Evolutionary conservation across 2,329 filamentous ascomycete species (phyloP).

Genomic region (Fusarium sp.): DNA sequence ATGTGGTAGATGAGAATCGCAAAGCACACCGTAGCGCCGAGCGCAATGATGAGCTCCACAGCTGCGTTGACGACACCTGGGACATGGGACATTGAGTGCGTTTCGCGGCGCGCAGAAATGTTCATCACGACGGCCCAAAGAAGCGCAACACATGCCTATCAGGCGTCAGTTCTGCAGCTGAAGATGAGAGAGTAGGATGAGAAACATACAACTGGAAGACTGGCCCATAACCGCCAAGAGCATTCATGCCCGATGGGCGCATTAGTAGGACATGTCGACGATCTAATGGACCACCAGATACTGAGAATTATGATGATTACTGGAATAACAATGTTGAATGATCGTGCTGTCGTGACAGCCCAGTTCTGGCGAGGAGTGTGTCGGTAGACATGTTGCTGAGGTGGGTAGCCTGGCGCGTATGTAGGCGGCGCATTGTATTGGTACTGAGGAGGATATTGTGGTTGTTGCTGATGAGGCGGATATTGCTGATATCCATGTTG

Average conservation of each 20-base stretch:
- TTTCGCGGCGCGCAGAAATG: constrained; percentile 37
- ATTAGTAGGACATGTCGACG: constrained; percentile 34
- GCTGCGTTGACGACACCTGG: constrained; percentile 24
- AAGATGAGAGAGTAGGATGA: background rate
- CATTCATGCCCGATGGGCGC: constrained; percentile 29
- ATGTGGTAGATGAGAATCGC: constrained; percentile 38
- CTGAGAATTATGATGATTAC: constrained; percentile 56
- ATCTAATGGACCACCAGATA: constrained; percentile 51
- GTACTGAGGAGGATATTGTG: constrained; percentile 6
- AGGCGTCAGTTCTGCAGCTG: background rate
- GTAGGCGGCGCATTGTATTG: constrained; percentile 17
- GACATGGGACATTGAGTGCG: constrained; percentile 37
- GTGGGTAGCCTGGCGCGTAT: constrained; percentile 18
- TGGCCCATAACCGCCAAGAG: constrained; percentile 42
- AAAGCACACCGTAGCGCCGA: constrained; percentile 40
- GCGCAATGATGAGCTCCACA: constrained; percentile 40
- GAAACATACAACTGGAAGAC: constrained; percentile 39
- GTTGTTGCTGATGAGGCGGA: background rate
- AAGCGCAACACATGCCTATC: constrained; percentile 32
- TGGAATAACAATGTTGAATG: constrained; percentile 41
- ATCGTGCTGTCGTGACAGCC: constrained; percentile 26
- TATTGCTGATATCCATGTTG: constrained; percentile 1
- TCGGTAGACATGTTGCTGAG: constrained; percentile 3
- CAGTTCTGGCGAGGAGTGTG: constrained; percentile 17
- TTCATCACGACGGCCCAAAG: constrained; percentile 39